Percentiles rank a stretch among this genome's conserved stretches.
Conservation (phyloP, 345 rosid species). For the Citrus hindsii region DNA sequence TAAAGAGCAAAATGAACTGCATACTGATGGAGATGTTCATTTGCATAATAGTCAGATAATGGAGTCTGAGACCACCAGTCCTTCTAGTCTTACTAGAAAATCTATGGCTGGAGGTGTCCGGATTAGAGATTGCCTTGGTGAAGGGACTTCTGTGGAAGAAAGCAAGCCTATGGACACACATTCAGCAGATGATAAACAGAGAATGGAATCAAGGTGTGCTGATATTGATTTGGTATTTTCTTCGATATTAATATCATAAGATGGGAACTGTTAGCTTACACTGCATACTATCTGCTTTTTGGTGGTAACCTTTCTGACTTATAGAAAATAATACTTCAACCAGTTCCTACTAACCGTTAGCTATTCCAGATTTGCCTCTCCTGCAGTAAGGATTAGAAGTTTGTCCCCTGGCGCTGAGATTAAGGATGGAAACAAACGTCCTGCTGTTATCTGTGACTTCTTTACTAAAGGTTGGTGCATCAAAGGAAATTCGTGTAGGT, state of each 20-base stretch:
- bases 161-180: conserved; percentile 22
- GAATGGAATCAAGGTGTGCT: conserved; percentile 49
- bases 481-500: conserved; percentile 71
- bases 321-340: conserved; percentile 13
- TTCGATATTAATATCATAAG: conserved; percentile 11
- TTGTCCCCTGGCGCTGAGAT: conserved; percentile 31
- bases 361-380: conserved; percentile 49
- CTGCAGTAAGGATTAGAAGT: conserved; percentile 32
- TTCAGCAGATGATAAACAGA: conserved; percentile 27
- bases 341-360: conserved; percentile 32
- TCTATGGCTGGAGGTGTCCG: conserved; percentile 14
- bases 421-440: conserved; percentile 42
- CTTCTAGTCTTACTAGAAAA: conserved; percentile 12
- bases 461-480: conserved; percentile 84
- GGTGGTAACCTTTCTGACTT: conserved; percentile 16
- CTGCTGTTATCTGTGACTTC: conserved; percentile 57
- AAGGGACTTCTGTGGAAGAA: conserved; percentile 27
- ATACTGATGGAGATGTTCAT: conserved; percentile 8
- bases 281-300: conserved; percentile 9
- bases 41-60: conserved; percentile 13
- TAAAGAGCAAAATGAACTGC: conserved; percentile 11
- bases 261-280: conserved; percentile 14
- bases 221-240: conserved; percentile 13
- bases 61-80: conserved; percentile 20
- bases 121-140: conserved; percentile 11